Evolutionary conservation across 2,329 filamentous ascomycete genomes (phyloP).

Genomic region (Pyrenochaeta sp.): DNA sequence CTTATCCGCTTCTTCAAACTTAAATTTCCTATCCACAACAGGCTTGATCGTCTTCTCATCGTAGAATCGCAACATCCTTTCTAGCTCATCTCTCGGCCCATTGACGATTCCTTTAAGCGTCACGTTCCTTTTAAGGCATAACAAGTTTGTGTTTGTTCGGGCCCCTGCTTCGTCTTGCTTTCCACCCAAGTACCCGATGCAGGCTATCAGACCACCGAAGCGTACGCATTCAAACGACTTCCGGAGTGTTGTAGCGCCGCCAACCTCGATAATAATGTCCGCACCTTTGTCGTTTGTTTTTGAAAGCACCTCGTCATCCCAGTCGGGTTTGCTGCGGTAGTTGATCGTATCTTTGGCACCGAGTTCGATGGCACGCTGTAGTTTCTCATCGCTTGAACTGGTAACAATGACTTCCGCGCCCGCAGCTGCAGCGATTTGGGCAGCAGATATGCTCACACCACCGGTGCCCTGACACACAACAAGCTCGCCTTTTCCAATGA

Average conservation of each 20-base stretch:
- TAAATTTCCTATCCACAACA: slow-evolving; percentile 51
- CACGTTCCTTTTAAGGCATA: slow-evolving; percentile 59
- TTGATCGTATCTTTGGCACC: slow-evolving; percentile 68
- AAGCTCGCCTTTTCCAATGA: slow-evolving; percentile 51
- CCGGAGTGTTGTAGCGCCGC: slow-evolving; percentile 59
- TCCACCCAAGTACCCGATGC: slow-evolving; percentile 55
- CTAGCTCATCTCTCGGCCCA: slow-evolving; percentile 64
- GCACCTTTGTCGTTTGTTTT: slow-evolving; percentile 52
- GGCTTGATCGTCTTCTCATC: slow-evolving; percentile 50
- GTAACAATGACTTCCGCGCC: slow-evolving; percentile 63
- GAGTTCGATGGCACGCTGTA: slow-evolving; percentile 59
- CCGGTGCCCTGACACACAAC: slow-evolving; percentile 55
- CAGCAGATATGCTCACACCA: slow-evolving; percentile 52
- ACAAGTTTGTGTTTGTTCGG: slow-evolving; percentile 66
- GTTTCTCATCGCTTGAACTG: slow-evolving; percentile 64
- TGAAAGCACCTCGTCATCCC: slow-evolving; percentile 65
- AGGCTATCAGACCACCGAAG: slow-evolving; percentile 52
- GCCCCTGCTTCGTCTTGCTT: slow-evolving; percentile 65
- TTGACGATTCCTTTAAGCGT: slow-evolving; percentile 68
- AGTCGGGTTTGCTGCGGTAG: slow-evolving; percentile 65
- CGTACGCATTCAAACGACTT: slow-evolving; percentile 54
- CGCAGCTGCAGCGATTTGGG: slow-evolving; percentile 52
- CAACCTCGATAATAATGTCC: slow-evolving; percentile 61
- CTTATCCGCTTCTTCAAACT: slow-evolving; percentile 43
- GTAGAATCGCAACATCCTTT: slow-evolving; percentile 54